Evolutionary conservation across 257 asterid genomes (phyloP).

Genomic region (Solanum lignicaule): DNA sequence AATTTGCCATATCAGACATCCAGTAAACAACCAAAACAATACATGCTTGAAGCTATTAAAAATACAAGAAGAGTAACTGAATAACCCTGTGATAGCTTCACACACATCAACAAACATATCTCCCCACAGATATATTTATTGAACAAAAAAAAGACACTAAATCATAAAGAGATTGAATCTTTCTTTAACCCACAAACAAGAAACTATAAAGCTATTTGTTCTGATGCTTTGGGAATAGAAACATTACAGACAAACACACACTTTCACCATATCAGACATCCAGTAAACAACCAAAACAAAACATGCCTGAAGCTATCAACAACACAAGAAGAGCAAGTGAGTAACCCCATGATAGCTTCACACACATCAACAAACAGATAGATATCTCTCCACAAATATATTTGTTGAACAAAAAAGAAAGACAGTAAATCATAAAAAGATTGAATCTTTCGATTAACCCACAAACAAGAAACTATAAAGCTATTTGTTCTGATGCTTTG

Average conservation of each 20-base stretch:
- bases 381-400: neutral
- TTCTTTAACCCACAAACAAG: neutral
- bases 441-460: constrained; percentile 14
- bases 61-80: neutral
- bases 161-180: constrained; percentile 14
- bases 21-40: neutral
- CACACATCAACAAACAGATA: neutral
- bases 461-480: neutral
- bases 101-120: neutral
- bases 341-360: neutral
- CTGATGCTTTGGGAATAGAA: neutral
- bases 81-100: neutral
- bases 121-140: neutral
- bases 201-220: neutral
- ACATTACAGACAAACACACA: neutral
- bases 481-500: neutral
- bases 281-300: neutral
- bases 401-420: neutral
- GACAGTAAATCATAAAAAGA: neutral
- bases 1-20: neutral
- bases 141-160: constrained; percentile 1
- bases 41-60: neutral
- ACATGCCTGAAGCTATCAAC: neutral
- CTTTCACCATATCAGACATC: neutral
- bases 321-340: neutral